Conservation (phyloP, 2,329 filamentous ascomycete species). For the Zopfia rhizophila region DNA sequence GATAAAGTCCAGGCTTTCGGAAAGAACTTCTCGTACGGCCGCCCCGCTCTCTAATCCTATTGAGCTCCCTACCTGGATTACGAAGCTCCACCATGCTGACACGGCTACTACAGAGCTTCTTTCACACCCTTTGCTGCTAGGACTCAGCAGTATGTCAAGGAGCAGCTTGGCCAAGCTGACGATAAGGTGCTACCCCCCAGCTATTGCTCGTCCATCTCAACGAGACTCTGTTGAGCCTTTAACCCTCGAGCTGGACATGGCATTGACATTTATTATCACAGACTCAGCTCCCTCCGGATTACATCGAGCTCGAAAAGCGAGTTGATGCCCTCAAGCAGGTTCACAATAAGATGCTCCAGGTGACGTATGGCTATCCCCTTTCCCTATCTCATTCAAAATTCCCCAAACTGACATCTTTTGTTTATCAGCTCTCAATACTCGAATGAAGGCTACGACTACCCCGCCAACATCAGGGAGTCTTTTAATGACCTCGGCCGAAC, state of each 20-base stretch:
- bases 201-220: slow-evolving; percentile 2
- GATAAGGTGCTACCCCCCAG: slow-evolving; percentile 75
- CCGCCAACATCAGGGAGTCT: slow-evolving; percentile 96
- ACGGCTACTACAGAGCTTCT: slow-evolving; percentile 72
- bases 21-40: slow-evolving; percentile 73
- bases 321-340: slow-evolving; percentile 97
- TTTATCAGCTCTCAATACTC: slow-evolving; percentile 83
- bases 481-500: slow-evolving; percentile 96
- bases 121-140: slow-evolving; percentile 93
- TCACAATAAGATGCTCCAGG: slow-evolving; percentile 95
- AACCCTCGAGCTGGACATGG: slow-evolving; percentile 2
- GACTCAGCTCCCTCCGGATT: slow-evolving; percentile 97
- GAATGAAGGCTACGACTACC: slow-evolving; percentile 90
- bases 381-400: slow-evolving; percentile 4
- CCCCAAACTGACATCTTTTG: slow-evolving; percentile 26
- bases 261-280: slow-evolving; percentile 53
- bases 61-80: slow-evolving; percentile 11
- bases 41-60: slow-evolving; percentile 23
- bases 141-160: slow-evolving; percentile 97
- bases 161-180: slow-evolving; percentile 93
- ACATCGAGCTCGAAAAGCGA: slow-evolving; percentile 98
- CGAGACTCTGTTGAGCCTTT: slow-evolving; percentile 1
- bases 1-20: slow-evolving; percentile 76
- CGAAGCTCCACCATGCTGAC: slow-evolving; percentile 44
- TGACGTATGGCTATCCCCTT: slow-evolving; percentile 74